Percentiles rank a stretch among this genome's conserved stretches.
These are phyloP conservation scores for Pyricularia sp. DNA, from an alignment of 2,329 filamentous ascomycete species.

Conservation along the genomic window DNA sequence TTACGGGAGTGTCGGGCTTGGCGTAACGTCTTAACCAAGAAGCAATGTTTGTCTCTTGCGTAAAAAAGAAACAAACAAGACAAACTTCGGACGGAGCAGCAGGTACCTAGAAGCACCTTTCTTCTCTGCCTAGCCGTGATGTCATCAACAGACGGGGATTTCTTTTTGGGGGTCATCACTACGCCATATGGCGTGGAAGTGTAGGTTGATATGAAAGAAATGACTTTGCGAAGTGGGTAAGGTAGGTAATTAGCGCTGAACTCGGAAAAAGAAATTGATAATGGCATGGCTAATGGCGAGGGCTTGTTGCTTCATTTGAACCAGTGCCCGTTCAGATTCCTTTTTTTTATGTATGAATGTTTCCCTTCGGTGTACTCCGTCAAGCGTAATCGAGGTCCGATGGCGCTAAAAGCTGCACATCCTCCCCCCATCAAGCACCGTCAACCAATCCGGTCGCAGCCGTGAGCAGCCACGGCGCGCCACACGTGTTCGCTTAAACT, in stretches of 20 bases:
- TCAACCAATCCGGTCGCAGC: neutral
- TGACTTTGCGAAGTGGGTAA: too few species aligned
- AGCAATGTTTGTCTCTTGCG: neutral
- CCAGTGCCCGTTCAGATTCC: too few species aligned
- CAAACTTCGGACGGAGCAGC: neutral
- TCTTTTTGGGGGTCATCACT: neutral
- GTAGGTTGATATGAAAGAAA: too few species aligned
- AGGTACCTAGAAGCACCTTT: neutral
- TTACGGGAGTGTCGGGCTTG: neutral
- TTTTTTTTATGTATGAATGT: neutral
- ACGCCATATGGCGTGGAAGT: too few species aligned
- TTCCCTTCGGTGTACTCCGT: neutral
- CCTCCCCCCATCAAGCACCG: neutral
- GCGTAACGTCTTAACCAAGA: neutral
- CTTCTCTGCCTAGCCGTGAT: neutral
- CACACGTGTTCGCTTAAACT: neutral
- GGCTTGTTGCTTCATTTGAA: neutral
- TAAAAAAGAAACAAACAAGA: too few species aligned
- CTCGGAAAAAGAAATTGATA: neutral
- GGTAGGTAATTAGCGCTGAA: neutral
- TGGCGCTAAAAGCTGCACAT: neutral
- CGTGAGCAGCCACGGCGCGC: neutral
- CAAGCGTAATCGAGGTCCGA: neutral
- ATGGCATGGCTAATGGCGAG: neutral
- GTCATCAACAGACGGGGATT: neutral